Conservation (phyloP, 257 asterid genomes). For the Orobanche coerulescens region DNA sequence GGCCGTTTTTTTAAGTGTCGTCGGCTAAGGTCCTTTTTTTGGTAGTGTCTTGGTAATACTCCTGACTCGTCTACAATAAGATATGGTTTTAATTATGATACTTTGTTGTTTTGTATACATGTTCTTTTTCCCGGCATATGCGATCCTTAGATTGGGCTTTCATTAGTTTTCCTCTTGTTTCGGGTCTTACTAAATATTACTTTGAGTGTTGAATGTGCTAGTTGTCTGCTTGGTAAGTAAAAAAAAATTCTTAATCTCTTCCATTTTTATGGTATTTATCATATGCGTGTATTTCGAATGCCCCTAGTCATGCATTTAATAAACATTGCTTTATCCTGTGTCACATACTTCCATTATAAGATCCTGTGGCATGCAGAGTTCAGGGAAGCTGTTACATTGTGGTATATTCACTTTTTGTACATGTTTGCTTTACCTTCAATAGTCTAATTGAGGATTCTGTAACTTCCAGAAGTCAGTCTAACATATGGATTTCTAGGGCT, state of each 20-base stretch:
- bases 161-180: background rate
- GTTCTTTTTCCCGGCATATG: background rate
- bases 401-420: background rate
- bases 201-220: background rate
- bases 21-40: too few relatives aligned
- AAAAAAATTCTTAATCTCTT: background rate
- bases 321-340: conserved; percentile 7
- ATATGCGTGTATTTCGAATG: background rate
- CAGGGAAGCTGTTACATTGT: conserved; percentile 1
- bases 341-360: conserved; percentile 13
- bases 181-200: background rate
- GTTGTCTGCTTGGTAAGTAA: background rate
- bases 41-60: conserved; percentile 72
- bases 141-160: conserved; percentile 13
- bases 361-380: conserved; percentile 10
- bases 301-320: background rate
- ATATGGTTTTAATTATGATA: conserved; percentile 36
- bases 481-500: conserved; percentile 47
- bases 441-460: conserved; percentile 7
- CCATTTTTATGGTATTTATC: background rate
- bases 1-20: too few relatives aligned
- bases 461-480: conserved; percentile 16
- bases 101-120: conserved; percentile 1
- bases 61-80: conserved; percentile 98
- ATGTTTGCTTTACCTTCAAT: conserved; percentile 18